phyloP scores from a whole-genome alignment of 1,139 yeast genomes.

The Debaryomycetaceae sp. region DNA sequence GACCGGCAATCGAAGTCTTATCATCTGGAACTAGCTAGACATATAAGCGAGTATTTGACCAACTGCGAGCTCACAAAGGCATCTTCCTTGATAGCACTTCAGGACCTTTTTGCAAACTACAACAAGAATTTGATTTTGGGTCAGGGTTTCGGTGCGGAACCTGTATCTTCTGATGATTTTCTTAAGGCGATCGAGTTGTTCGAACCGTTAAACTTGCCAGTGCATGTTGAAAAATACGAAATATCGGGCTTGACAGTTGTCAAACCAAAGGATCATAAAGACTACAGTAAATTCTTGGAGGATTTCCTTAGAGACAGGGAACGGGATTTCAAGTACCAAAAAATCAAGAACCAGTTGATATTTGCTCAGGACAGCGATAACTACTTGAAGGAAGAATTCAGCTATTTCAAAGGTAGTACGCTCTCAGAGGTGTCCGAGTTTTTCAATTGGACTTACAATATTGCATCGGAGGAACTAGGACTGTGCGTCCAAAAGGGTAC shows the following conservation, averaged over 20 bases:
- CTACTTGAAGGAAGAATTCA: slow-evolving; percentile 20
- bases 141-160: slow-evolving; percentile 42
- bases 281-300: slow-evolving; percentile 23
- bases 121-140: slow-evolving; percentile 34
- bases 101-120: slow-evolving; percentile 42
- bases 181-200: slow-evolving; percentile 28
- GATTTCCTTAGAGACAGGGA: slow-evolving; percentile 24
- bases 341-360: slow-evolving; percentile 19
- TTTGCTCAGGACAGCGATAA: slow-evolving; percentile 20
- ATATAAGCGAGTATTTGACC: slow-evolving; percentile 50
- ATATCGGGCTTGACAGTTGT: slow-evolving; percentile 36
- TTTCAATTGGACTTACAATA: slow-evolving; percentile 63
- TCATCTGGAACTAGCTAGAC: slow-evolving; percentile 42
- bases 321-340: slow-evolving; percentile 21
- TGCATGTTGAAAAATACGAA: slow-evolving; percentile 28
- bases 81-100: slow-evolving; percentile 41
- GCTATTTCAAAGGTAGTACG: slow-evolving; percentile 32
- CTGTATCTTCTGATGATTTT: slow-evolving; percentile 32
- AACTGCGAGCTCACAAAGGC: slow-evolving; percentile 25
- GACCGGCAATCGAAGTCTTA: slow-evolving; percentile 28
- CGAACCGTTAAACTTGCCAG: slow-evolving; percentile 31
- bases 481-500: slow-evolving; percentile 55
- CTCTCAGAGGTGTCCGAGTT: slow-evolving; percentile 36
- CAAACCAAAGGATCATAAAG: slow-evolving; percentile 19
- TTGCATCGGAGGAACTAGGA: slow-evolving; percentile 66